These are phyloP conservation scores for Globisporangium ultimum DNA, from an alignment of 352 stramenopile species.

Conservation along the genomic window DNA sequence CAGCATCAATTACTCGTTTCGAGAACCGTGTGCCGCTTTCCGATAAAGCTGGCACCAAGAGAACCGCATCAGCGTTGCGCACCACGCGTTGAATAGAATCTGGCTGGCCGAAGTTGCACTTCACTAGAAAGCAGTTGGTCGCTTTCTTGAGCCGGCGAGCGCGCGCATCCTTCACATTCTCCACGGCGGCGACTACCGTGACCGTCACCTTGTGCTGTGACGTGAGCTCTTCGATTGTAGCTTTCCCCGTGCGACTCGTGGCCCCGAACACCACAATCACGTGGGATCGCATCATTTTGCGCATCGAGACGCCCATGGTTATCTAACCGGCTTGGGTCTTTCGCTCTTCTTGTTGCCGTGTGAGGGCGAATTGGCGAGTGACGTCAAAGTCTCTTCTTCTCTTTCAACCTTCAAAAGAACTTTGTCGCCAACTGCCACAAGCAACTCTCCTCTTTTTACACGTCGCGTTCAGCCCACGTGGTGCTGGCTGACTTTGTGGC, in stretches of 20 bases:
- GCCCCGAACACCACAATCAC: constrained; percentile 78
- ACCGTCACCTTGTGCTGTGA: constrained; percentile 35
- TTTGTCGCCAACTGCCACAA: constrained; percentile 12
- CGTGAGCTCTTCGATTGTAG: constrained; percentile 47
- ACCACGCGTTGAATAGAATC: constrained; percentile 54
- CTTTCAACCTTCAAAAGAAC: constrained; percentile 5
- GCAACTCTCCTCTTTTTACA: not conserved
- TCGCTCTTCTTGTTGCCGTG: not conserved
- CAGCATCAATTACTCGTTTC: constrained; percentile 64
- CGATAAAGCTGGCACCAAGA: constrained; percentile 61
- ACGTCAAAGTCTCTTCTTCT: not conserved
- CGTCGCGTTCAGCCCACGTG: not conserved
- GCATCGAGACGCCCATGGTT: constrained; percentile 53
- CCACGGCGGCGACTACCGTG: constrained; percentile 56
- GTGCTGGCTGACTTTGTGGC: not conserved
- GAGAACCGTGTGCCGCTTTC: constrained; percentile 58
- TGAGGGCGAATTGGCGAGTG: constrained; percentile 3
- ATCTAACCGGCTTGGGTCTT: not conserved
- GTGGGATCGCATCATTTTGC: constrained; percentile 49
- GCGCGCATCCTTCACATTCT: constrained; percentile 43
- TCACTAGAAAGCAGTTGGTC: constrained; percentile 51
- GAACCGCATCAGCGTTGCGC: constrained; percentile 62
- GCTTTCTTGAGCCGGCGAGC: constrained; percentile 47
- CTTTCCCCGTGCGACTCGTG: constrained; percentile 60
- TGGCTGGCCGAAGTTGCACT: constrained; percentile 50